Conservation (phyloP, 306 rosid genomes). For the Astragalus glycyphyllos region DNA sequence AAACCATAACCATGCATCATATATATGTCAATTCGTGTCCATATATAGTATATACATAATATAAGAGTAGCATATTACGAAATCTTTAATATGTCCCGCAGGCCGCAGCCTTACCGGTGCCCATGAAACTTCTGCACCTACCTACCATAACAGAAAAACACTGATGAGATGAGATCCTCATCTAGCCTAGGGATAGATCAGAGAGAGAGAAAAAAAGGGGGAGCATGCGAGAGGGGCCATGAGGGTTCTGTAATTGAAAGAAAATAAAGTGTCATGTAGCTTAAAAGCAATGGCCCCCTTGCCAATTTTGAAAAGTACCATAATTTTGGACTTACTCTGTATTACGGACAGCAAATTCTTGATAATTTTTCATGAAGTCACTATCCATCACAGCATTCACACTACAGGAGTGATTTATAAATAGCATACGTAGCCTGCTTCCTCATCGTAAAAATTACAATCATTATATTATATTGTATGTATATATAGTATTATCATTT, state of each 20-base stretch:
- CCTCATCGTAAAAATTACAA: constrained; percentile 53
- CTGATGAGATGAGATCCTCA: constrained; percentile 19
- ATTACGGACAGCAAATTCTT: constrained; percentile 44
- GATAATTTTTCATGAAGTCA: constrained; percentile 48
- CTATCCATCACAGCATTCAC: constrained; percentile 49
- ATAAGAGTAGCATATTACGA: constrained; percentile 10
- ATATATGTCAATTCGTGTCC: constrained; percentile 11
- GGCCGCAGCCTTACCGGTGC: constrained; percentile 7
- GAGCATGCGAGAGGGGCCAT: constrained; percentile 21
- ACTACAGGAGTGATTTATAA: constrained; percentile 61
- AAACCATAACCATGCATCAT: constrained; percentile 1
- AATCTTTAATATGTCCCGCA: not conserved
- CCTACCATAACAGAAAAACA: constrained; percentile 48
- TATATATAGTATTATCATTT: constrained; percentile 6
- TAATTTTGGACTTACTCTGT: constrained; percentile 52
- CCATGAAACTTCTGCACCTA: constrained; percentile 42
- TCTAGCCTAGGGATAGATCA: too few relatives aligned
- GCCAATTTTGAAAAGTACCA: constrained; percentile 55
- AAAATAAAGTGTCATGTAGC: constrained; percentile 42
- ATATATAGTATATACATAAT: not conserved
- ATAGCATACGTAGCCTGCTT: constrained; percentile 68
- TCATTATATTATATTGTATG: constrained; percentile 2
- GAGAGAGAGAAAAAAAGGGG: not conserved
- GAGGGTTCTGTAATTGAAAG: constrained; percentile 41
- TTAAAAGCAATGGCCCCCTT: constrained; percentile 52